phyloP scores from a whole-genome alignment of 225 moss, liverwort and hornwort genomes.

The Antitrichia curtipendula region DNA sequence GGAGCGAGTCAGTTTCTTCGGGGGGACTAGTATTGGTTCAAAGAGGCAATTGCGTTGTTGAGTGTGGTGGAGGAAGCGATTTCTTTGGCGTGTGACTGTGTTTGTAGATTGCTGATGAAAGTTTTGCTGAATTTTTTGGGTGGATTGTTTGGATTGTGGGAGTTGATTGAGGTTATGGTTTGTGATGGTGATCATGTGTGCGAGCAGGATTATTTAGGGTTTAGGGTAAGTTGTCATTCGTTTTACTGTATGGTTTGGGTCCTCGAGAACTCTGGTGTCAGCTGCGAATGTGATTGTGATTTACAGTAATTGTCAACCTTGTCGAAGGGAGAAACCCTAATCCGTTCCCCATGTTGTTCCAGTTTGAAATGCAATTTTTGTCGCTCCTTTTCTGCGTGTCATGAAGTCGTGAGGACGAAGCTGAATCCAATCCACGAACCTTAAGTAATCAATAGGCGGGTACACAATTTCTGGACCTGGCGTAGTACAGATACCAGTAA shows the following conservation, averaged over 20 bases:
- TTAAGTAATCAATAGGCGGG: background rate
- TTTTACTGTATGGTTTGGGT: background rate
- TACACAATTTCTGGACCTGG: background rate
- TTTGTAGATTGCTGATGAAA: background rate
- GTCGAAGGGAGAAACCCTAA: background rate
- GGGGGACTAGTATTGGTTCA: background rate
- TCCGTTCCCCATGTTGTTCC: background rate
- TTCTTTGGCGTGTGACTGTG: background rate
- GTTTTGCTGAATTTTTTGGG: background rate
- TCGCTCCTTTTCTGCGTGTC: background rate
- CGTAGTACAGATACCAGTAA: background rate
- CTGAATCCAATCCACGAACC: background rate
- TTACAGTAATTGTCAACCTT: background rate
- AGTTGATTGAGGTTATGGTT: background rate
- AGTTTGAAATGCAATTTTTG: background rate
- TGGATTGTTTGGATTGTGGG: background rate
- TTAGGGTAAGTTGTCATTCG: background rate
- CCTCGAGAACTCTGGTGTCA: background rate
- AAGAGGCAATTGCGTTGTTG: background rate
- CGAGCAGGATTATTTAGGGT: slow-evolving; percentile 30
- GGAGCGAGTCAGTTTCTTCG: background rate
- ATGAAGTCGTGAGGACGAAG: background rate
- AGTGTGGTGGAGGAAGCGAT: background rate
- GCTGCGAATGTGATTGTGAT: background rate
- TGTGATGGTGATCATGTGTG: background rate